Evolutionary conservation across 331 rosid species (phyloP).

Genomic region (Quercus lobata): DNA sequence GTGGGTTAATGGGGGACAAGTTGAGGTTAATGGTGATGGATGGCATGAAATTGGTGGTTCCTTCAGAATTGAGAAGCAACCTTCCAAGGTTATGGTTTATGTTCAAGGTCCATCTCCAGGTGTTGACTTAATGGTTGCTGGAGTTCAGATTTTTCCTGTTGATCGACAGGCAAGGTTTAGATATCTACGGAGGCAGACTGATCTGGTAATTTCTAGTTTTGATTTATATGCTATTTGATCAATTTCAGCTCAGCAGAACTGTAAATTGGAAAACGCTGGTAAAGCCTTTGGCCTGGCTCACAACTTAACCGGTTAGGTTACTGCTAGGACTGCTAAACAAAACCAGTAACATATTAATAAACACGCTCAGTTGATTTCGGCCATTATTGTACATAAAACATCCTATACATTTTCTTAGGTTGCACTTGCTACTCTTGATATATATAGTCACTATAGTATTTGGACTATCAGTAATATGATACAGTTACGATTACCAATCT

Average conservation of each 20-base stretch:
- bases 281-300: neutral
- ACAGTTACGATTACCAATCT: neutral
- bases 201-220: conserved; percentile 49
- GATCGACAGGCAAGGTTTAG: conserved; percentile 71
- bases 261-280: conserved; percentile 2
- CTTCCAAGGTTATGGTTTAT: conserved; percentile 79
- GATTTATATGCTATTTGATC: neutral
- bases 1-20: conserved; percentile 95
- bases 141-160: conserved; percentile 85
- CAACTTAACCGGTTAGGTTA: neutral
- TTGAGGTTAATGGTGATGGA: conserved; percentile 42
- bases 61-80: conserved; percentile 87
- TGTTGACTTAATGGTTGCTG: conserved; percentile 86
- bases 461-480: neutral
- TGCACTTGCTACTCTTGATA: neutral
- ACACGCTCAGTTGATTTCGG: neutral
- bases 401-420: neutral
- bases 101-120: conserved; percentile 88
- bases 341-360: too few species aligned
- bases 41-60: conserved; percentile 98
- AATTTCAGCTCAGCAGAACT: neutral
- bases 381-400: neutral
- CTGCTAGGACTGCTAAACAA: too few species aligned
- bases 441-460: neutral
- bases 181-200: conserved; percentile 61